Evolutionary conservation across 73 alveolate species (phyloP).

Genomic region (Tetrahymena elliotti): DNA sequence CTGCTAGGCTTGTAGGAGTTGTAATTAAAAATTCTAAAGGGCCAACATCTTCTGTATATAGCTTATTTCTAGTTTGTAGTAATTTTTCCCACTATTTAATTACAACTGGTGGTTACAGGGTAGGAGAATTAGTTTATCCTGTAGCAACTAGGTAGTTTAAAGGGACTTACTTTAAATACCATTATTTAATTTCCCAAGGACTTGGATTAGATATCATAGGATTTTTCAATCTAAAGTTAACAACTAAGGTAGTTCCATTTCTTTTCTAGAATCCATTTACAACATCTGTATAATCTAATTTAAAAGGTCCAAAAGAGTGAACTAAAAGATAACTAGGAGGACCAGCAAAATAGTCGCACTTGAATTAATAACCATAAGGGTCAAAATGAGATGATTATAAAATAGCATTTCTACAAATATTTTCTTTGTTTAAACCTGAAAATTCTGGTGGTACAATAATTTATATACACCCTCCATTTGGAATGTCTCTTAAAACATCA

Average conservation of each 20-base stretch:
- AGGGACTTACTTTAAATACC: conserved; percentile 32
- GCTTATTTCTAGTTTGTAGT: conserved; percentile 5
- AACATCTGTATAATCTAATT: neutral
- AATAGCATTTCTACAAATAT: neutral
- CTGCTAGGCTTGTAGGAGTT: neutral
- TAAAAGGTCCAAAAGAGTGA: neutral
- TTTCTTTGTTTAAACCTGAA: neutral
- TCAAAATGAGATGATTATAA: neutral
- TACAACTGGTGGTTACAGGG: neutral
- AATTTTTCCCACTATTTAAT: conserved; percentile 21
- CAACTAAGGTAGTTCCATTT: neutral
- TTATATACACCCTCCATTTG: neutral
- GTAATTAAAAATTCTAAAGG: conserved; percentile 15
- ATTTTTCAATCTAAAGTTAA: conserved; percentile 9
- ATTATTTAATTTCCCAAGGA: conserved; percentile 10
- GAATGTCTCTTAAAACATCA: neutral
- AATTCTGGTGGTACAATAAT: neutral
- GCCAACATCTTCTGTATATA: neutral
- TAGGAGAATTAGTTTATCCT: conserved; percentile 11
- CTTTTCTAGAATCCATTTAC: neutral
- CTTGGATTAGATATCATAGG: neutral
- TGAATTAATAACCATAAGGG: neutral
- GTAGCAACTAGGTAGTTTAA: conserved; percentile 6
- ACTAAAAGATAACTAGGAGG: neutral
- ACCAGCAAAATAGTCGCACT: neutral